Evolutionary conservation across 306 rosid genomes (phyloP), one percentile per base, ranked within the genome.

Genomic region (Sicyos baderoa): DNA sequence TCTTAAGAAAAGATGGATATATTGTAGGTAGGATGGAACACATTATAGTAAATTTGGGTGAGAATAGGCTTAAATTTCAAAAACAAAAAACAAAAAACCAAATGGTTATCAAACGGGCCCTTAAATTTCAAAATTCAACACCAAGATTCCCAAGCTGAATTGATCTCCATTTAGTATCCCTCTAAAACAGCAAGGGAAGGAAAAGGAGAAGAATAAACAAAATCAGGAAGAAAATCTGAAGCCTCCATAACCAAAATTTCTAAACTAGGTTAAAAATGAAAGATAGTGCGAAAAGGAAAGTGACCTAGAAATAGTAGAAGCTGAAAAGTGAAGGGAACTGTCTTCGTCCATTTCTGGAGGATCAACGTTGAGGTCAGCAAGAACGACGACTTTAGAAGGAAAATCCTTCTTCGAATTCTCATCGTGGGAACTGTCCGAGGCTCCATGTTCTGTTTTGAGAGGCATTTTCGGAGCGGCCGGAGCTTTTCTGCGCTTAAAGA

Each of bases 311-410:
- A 69, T 59, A 61, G 74, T 72, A 0, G 91, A 85, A 44, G 87
- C 73, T 63, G 83, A 82, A 17, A 78, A 19, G 53, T 54, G 86
- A 18, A 83, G 22, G 76, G 88, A 81, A 70, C 70, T 75, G 70
- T 74, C 81, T 48, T 76, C 84, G 9, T 84, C 88, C 22, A 76
- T 73, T 79, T 91, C 95, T 6, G 92, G 90, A 48, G 96, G 97
- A 67, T 88, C 91, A 70, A 80, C 79, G 84, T 89, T 89, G 65
- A 89, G 97, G 84, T 92, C 91, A 6, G 97, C 89, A 54, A 92
- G 79, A 71, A 88, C 80, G 63, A 83, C 82, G 64, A 84, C 50
- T 78, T 85, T 87, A 18, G 86, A 65, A 17, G 77, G 81, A 65
- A 54, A 78, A 18, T 54, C 54, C 42, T 42, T 2, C 78, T 76